These are phyloP conservation scores for Withania somnifera DNA, from an alignment of 305 asterid genomes.

Conservation along the genomic window DNA sequence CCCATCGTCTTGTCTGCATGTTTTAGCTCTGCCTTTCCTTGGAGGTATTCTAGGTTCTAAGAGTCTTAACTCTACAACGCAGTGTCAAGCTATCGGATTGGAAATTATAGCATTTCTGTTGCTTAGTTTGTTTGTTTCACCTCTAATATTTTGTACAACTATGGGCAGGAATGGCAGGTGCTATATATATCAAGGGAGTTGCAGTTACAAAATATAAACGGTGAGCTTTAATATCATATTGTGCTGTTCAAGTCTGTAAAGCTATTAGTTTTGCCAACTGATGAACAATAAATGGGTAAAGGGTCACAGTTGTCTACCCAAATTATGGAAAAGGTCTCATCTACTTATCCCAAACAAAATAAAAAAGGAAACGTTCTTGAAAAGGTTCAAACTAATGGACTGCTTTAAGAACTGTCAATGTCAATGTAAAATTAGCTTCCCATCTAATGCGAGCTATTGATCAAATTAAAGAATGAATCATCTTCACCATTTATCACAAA, in stretches of 20 bases:
- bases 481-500: background rate
- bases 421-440: background rate
- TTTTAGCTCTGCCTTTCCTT: background rate
- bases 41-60: background rate
- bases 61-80: background rate
- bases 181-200: constrained; percentile 86
- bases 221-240: constrained; percentile 18
- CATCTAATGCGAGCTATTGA: background rate
- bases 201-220: constrained; percentile 85
- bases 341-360: background rate
- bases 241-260: background rate
- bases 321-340: background rate
- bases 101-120: background rate
- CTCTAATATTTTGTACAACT: background rate
- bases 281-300: background rate
- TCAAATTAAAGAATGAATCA: background rate
- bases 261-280: background rate
- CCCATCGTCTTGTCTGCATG: background rate
- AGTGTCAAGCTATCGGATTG: background rate
- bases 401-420: background rate
- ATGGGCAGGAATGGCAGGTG: constrained; percentile 90
- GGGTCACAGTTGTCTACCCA: background rate
- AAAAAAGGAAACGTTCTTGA: too few relatives aligned
- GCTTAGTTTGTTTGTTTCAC: background rate
- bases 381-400: background rate